phyloP scores from a whole-genome alignment of 1,139 yeast species.

The Pichia sp. region DNA sequence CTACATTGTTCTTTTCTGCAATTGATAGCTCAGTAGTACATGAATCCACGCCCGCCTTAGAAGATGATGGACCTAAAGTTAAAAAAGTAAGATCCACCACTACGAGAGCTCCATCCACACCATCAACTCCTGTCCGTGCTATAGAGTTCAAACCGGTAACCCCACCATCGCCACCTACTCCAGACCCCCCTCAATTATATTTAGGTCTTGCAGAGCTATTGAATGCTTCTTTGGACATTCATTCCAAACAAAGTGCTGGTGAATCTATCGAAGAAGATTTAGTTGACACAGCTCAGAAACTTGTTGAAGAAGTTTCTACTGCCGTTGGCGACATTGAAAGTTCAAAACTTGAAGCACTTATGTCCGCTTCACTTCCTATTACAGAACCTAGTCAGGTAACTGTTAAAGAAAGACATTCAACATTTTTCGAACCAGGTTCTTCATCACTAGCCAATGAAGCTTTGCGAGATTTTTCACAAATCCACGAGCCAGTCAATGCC shows the following conservation, averaged over 20 bases:
- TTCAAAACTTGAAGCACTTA: conserved; percentile 2
- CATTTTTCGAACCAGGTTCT: too few species aligned
- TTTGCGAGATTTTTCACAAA: too few species aligned
- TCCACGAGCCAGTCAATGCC: too few species aligned
- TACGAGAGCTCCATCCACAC: too few species aligned
- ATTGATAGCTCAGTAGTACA: conserved; percentile 7
- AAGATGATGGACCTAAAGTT: neutral
- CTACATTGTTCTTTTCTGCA: conserved; percentile 11
- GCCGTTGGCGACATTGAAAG: conserved; percentile 7
- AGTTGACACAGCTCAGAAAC: neutral
- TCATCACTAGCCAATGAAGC: too few species aligned
- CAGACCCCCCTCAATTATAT: conserved; percentile 27
- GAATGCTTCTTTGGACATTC: conserved; percentile 24
- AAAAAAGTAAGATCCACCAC: neutral
- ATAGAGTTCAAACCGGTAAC: conserved; percentile 18
- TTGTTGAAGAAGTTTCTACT: neutral
- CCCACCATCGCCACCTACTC: conserved; percentile 22
- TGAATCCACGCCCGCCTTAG: conserved; percentile 7
- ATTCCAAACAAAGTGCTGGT: conserved; percentile 23
- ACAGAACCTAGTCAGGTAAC: too few species aligned
- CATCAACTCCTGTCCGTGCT: neutral
- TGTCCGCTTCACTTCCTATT: neutral
- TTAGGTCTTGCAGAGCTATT: conserved; percentile 23
- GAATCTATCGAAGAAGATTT: conserved; percentile 9
- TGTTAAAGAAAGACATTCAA: neutral